Conservation (phyloP, 176 grass and related monocot genomes). For the Oropetium thomaeum region DNA sequence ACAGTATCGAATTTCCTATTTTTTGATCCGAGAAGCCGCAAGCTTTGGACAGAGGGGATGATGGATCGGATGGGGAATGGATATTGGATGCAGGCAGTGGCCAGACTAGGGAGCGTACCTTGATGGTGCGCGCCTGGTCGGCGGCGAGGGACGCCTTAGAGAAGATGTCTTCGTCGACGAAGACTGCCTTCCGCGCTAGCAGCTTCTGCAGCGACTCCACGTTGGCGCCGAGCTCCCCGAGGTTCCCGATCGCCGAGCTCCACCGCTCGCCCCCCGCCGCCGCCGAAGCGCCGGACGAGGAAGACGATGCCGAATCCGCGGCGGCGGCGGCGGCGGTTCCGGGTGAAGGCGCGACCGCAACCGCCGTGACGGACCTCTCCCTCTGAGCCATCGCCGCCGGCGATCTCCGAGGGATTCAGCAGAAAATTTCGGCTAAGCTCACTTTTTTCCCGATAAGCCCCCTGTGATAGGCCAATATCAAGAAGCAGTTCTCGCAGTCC, state of each 20-base stretch:
- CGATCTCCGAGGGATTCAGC: neutral
- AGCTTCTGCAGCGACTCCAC: conserved; percentile 80
- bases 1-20: neutral
- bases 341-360: neutral
- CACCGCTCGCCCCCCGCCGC: conserved; percentile 54
- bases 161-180: conserved; percentile 88
- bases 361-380: conserved; percentile 21
- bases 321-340: neutral
- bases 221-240: conserved; percentile 66
- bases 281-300: neutral
- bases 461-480: neutral
- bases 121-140: conserved; percentile 84
- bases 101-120: conserved; percentile 36
- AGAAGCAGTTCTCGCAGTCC: rapidly evolving
- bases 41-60: neutral
- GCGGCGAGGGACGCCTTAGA: conserved; percentile 78
- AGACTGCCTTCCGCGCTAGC: conserved; percentile 71
- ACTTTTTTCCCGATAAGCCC: neutral
- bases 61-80: neutral
- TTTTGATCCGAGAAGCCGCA: neutral
- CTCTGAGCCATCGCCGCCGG: conserved; percentile 29
- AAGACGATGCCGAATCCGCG: neutral
- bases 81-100: neutral
- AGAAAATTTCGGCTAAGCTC: neutral
- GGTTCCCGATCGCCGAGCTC: conserved; percentile 71